Conservation (phyloP, 345 rosid species). For the Pistacia atlantica region DNA sequence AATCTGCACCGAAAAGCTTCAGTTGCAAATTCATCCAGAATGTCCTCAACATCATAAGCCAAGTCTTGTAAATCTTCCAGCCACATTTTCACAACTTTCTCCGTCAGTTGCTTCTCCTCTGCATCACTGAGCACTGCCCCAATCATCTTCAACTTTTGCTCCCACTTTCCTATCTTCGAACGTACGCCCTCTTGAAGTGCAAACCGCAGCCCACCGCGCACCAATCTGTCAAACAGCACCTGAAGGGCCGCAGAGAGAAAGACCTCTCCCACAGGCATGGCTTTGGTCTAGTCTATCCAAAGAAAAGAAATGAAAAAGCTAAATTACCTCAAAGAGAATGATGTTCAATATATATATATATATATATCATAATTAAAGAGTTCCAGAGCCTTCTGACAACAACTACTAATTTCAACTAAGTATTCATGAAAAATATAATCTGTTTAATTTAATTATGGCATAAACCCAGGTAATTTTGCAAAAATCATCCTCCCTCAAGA, state of each 20-base stretch:
- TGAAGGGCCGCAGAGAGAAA: background rate
- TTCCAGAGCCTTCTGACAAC: too few relatives aligned
- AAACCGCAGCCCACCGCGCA: background rate
- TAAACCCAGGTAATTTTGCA: too few relatives aligned
- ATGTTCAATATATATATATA: too few relatives aligned
- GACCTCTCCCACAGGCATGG: slow-evolving; percentile 1
- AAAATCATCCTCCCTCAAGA: too few relatives aligned
- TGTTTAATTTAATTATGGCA: too few relatives aligned
- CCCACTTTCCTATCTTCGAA: background rate
- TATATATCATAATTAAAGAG: too few relatives aligned
- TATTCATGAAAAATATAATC: too few relatives aligned
- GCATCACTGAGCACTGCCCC: background rate
- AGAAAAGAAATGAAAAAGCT: too few relatives aligned
- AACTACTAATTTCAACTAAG: too few relatives aligned
- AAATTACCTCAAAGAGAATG: too few relatives aligned
- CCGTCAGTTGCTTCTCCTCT: slow-evolving; percentile 10
- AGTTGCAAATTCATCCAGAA: slow-evolving; percentile 6
- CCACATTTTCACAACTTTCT: background rate
- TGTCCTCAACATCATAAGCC: slow-evolving; percentile 14
- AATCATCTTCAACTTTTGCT: background rate
- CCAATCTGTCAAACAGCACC: slow-evolving; percentile 1
- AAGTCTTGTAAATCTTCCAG: slow-evolving; percentile 7
- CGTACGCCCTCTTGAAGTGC: background rate
- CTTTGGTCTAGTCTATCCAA: background rate
- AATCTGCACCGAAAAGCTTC: background rate